Percentiles rank a stretch among this genome's conserved stretches.
Evolutionary conservation across 768 basidiomycete species (phyloP).

Genomic region (Inosperma sp.): DNA sequence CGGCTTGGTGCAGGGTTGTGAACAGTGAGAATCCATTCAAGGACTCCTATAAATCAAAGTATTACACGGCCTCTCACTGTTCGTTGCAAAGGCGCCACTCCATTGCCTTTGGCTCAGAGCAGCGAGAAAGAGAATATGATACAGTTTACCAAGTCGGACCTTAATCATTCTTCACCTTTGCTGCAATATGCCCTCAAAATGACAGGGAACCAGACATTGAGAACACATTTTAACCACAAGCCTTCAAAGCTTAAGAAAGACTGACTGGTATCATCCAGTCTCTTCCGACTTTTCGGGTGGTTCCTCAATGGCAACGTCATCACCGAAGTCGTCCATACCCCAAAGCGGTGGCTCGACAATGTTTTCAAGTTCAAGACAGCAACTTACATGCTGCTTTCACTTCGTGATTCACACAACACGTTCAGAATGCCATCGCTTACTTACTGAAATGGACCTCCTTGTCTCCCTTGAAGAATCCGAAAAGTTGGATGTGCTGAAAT

Average conservation of each 20-base stretch:
- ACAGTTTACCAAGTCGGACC: conserved; percentile 19
- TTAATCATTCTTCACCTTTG: conserved; percentile 20
- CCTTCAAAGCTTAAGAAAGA: conserved; percentile 42
- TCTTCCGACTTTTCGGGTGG: conserved; percentile 46
- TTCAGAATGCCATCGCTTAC: conserved; percentile 65
- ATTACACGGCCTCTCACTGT: conserved; percentile 46
- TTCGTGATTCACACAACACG: conserved; percentile 61
- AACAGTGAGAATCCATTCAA: conserved; percentile 1
- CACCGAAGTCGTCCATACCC: conserved; percentile 38
- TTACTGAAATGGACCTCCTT: conserved; percentile 66
- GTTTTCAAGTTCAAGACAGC: conserved; percentile 83
- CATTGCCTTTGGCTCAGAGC: conserved; percentile 18
- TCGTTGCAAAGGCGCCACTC: conserved; percentile 30
- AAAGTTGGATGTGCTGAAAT: conserved; percentile 66
- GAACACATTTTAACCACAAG: conserved; percentile 24
- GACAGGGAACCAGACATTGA: conserved; percentile 4
- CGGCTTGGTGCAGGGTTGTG: neutral
- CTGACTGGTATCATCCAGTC: conserved; percentile 12
- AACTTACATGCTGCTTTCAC: conserved; percentile 52
- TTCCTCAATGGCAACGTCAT: conserved; percentile 36
- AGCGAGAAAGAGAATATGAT: conserved; percentile 57
- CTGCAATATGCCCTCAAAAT: conserved; percentile 13
- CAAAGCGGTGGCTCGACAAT: conserved; percentile 81
- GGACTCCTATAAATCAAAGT: conserved; percentile 12
- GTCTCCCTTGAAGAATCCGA: conserved; percentile 64